Evolutionary conservation across 2,329 filamentous ascomycete species (phyloP), one percentile per base, ranked within the genome.

Genomic region (Leptographium flavum): DNA sequence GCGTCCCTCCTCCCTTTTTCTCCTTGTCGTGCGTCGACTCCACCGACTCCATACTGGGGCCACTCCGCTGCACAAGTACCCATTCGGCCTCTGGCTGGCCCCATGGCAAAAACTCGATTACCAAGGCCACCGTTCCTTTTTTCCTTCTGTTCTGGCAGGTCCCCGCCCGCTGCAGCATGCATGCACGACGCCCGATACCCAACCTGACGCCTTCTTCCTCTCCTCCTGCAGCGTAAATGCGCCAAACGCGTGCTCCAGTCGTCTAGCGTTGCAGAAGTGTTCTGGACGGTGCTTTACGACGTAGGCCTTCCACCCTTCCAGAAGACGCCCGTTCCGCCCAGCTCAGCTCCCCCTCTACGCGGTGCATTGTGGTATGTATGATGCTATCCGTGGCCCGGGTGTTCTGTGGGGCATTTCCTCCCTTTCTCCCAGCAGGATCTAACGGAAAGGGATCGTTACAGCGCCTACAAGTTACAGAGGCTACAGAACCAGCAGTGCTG

Each of bases 381-480:
- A 42, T 42, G 40, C 39, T 42, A 42, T 42, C 30, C 30, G 22
- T 33, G 40, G 21, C 15, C 28, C 30, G 40, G 30, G 28, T 42
- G 21, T 27, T 35, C 35, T 42, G 40, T 42, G 40, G 40, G 30
- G 19, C 40, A 6, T 23, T 9, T 35, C 7, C 17, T 30, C 17
- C 10, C 27, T 40, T 39, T 19, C 25, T 15, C 28, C 25, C 25
- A 5, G 19, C 10, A 36, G 33, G 35, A 23, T 23, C 35, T 22
- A 21, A 37, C 35, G 19, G 35, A 14, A 22, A 23, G 35, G 21
- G 22, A 36, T 22, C 19, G 35, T 39, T 39, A 25, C 25, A 39
- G 25, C n/a, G n/a, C n/a, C n/a, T n/a, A n/a, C n/a, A n/a, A n/a
- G n/a, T n/a, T n/a, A n/a, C n/a, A n/a, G n/a, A n/a, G n/a, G n/a